Evolutionary conservation across 2,329 filamentous ascomycete species (phyloP), one percentile per base, ranked within the genome.

Genomic region (Colletotrichum somersetense): DNA sequence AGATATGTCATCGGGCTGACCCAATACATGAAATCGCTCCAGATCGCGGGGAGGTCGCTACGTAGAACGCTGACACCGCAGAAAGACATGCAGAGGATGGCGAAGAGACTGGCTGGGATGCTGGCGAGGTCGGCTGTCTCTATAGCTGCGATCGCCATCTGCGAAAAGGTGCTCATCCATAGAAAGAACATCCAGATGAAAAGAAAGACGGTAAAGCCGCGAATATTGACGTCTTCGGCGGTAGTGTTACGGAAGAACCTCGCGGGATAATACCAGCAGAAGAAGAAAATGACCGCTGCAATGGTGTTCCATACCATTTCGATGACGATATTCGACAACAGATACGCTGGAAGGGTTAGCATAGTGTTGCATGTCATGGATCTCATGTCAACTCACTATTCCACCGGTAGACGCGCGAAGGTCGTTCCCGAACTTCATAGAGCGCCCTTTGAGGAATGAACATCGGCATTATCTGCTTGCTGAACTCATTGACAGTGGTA

Each of bases 281-380:
- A 84, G 82, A 86, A 94, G 76, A 92, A 88, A 52, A 93, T 77
- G n/a, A 91, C 82, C 1, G 88, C 87, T 81, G 89, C 87, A 26
- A 93, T 79, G 0, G 89, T 87, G 76, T 93, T 91, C 87, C 91
- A 94, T 0, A 92, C 91, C 0, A 94, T 81, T 78, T 95, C 92
- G 66, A 92, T 91, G 11, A 91, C 78, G 64, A 94, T 89, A 3
- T 74, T 73, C 0, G 70, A 73, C 18, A 73, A 59, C 5, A 74
- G n/a, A 26, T 73, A 74, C 8, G 71, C 67, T 72, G 18, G 7
- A 8, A 6, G 8, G 2, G n/a, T 72, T 33, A 72, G 59, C 26
- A 33, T 23, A 0, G 11, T n/a, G 0, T 5, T 48, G 1, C n/a
- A 20, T 2, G 11, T 14, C 6, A 16, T 4, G 10, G 16, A 7